Evolutionary conservation across 495 filamentous ascomycete species (phyloP).

Genomic region (Trypethelium eluteriae): DNA sequence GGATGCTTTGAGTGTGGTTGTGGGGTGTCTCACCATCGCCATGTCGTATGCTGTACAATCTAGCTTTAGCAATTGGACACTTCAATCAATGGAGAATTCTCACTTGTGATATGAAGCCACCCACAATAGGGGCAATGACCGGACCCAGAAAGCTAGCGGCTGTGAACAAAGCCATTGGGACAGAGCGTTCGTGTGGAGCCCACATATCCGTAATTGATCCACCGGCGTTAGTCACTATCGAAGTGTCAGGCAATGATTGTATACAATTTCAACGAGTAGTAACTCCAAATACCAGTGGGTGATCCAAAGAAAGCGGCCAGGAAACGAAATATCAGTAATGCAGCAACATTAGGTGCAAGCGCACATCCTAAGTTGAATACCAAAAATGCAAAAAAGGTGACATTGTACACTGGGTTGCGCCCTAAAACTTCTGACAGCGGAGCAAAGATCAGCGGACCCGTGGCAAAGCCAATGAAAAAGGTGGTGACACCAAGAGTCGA

Average conservation of each 20-base stretch:
- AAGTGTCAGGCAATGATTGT: background rate
- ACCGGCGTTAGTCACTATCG: slow-evolving; percentile 7
- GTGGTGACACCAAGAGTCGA: slow-evolving; percentile 13
- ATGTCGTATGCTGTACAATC: background rate
- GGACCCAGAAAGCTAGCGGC: slow-evolving; percentile 13
- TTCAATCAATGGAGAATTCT: background rate
- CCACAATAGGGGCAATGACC: slow-evolving; percentile 9
- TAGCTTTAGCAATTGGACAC: background rate
- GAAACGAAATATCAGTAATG: slow-evolving; percentile 8
- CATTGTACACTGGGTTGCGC: slow-evolving; percentile 2
- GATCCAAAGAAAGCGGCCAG: slow-evolving; percentile 3
- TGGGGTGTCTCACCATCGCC: slow-evolving; percentile 5
- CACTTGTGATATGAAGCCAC: slow-evolving; percentile 12
- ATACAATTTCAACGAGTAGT: background rate
- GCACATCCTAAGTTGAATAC: slow-evolving; percentile 16
- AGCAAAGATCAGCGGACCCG: slow-evolving; percentile 14
- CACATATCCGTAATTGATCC: slow-evolving; percentile 13
- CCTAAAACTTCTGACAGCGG: slow-evolving; percentile 17
- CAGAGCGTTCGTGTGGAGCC: background rate
- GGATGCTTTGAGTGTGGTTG: background rate
- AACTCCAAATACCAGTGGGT: background rate
- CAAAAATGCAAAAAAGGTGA: slow-evolving; percentile 3
- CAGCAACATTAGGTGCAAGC: slow-evolving; percentile 9
- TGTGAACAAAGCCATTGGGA: slow-evolving; percentile 14
- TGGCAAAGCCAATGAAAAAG: slow-evolving; percentile 15